These are phyloP conservation scores for Suillus sp. DNA, from an alignment of 768 basidiomycete species.

Conservation along the genomic window DNA sequence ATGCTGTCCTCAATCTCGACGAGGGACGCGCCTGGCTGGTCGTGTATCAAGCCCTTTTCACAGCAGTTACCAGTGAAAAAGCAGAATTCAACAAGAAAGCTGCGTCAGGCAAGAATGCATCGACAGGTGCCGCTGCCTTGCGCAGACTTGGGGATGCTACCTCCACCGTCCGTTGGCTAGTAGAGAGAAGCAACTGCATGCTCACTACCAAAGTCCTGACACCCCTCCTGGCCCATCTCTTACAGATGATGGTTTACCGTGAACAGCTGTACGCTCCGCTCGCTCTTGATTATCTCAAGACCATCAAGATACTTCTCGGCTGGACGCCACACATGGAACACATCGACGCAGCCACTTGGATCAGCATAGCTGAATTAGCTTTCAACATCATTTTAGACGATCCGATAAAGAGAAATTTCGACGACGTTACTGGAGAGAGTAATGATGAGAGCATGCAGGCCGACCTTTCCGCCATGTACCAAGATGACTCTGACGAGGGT, in stretches of 20 bases:
- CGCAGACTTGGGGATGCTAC: constrained; percentile 70
- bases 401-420: constrained; percentile 32
- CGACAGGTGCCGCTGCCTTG: constrained; percentile 47
- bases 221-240: constrained; percentile 65
- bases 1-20: constrained; percentile 43
- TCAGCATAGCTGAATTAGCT: constrained; percentile 62
- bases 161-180: constrained; percentile 69
- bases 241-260: constrained; percentile 55
- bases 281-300: constrained; percentile 81
- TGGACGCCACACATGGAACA: constrained; percentile 81
- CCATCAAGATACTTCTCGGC: constrained; percentile 63
- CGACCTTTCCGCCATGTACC: constrained; percentile 34
- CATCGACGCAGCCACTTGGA: constrained; percentile 66
- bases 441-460: constrained; percentile 18
- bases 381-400: constrained; percentile 82
- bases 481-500: constrained; percentile 33
- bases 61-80: constrained; percentile 64
- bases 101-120: constrained; percentile 43
- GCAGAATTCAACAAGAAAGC: constrained; percentile 42
- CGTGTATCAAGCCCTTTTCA: constrained; percentile 75
- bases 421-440: constrained; percentile 25
- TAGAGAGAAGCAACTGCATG: constrained; percentile 58
- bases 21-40: constrained; percentile 56
- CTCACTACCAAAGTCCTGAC: constrained; percentile 58
- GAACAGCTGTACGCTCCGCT: constrained; percentile 60